phyloP scores from a whole-genome alignment of 148 eudicot genomes.

The Camellia lanceoleosa region DNA sequence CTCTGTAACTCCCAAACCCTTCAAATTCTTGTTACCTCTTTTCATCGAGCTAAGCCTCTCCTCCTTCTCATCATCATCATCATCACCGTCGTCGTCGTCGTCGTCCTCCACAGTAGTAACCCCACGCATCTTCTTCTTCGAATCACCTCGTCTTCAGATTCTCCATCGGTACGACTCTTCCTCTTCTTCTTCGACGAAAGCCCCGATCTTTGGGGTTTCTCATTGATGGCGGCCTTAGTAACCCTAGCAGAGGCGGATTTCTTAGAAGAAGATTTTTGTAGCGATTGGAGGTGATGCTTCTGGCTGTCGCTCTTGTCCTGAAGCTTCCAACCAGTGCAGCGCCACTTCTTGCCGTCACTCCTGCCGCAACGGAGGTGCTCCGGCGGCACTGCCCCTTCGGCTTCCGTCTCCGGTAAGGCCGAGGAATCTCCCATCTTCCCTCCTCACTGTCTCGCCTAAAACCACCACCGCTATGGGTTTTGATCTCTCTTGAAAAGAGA shows the following conservation, averaged over 20 bases:
- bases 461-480: neutral
- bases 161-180: neutral
- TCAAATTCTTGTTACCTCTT: neutral
- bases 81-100: neutral
- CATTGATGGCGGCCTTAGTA: neutral
- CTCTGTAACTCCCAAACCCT: neutral
- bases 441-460: neutral
- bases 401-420: neutral
- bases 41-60: neutral
- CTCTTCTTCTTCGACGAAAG: neutral
- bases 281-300: conserved; percentile 1
- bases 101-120: neutral
- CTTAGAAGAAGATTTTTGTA: neutral
- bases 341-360: conserved; percentile 22
- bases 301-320: conserved; percentile 3
- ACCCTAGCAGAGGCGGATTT: neutral
- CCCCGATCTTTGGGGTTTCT: neutral
- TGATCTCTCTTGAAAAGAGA: neutral
- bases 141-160: conserved; percentile 14
- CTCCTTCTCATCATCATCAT: neutral
- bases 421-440: conserved; percentile 5
- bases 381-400: conserved; percentile 1
- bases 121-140: conserved; percentile 7
- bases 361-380: conserved; percentile 2
- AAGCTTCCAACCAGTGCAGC: conserved; percentile 16